Evolutionary conservation across 345 rosid genomes (phyloP).

Genomic region (Heritiera fomes): DNA sequence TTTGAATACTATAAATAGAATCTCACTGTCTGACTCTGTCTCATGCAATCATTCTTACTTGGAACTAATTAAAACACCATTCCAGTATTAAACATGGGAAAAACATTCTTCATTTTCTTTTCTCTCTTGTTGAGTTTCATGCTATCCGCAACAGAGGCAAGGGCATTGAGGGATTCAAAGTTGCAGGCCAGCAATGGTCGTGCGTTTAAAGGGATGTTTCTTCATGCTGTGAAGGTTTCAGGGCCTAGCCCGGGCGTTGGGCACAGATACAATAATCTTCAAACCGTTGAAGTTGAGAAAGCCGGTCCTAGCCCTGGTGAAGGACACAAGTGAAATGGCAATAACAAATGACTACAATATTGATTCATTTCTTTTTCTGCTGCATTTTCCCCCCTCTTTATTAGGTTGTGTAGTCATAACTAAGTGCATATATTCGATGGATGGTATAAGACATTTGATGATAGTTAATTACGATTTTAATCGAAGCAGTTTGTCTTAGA

Average conservation of each 20-base stretch:
- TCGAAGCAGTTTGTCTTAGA: background rate
- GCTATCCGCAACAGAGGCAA: constrained; percentile 23
- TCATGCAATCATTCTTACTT: background rate
- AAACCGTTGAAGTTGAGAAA: background rate
- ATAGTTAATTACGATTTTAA: background rate
- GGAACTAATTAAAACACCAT: background rate
- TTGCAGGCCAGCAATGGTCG: background rate
- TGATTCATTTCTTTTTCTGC: background rate
- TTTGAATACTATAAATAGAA: background rate
- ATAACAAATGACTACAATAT: constrained; percentile 16
- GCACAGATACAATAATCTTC: constrained; percentile 19
- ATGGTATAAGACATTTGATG: background rate
- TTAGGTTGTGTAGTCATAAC: background rate
- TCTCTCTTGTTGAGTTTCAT: constrained; percentile 17
- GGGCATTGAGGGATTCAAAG: constrained; percentile 20
- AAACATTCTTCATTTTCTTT: constrained; percentile 7
- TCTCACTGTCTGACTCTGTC: background rate
- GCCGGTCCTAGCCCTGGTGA: constrained; percentile 53
- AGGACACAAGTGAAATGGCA: constrained; percentile 31
- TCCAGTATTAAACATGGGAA: constrained; percentile 21
- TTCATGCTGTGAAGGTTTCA: constrained; percentile 24
- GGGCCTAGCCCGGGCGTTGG: constrained; percentile 49
- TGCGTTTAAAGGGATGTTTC: background rate
- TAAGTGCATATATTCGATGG: no score
- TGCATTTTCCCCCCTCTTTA: background rate